These are phyloP conservation scores for Xerocomus nothofagi DNA, from an alignment of 1,284 basidiomycete species.

Conservation along the genomic window DNA sequence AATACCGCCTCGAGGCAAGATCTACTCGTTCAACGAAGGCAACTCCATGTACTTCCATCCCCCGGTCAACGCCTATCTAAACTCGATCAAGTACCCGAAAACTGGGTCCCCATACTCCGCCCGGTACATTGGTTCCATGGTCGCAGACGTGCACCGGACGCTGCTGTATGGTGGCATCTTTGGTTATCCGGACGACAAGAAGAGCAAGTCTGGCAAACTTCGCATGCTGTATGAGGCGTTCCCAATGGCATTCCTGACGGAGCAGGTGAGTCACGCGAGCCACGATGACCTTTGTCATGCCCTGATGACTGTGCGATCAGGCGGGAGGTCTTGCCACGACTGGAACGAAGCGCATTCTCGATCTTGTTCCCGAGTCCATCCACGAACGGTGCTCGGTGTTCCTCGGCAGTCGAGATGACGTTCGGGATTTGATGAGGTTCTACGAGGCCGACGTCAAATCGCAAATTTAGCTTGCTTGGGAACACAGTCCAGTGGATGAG, in stretches of 20 bases:
- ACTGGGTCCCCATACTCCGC: conserved; percentile 86
- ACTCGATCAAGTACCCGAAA: conserved; percentile 91
- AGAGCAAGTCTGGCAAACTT: conserved; percentile 95
- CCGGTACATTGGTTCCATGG: conserved; percentile 99
- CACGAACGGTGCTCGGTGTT: conserved; percentile 95
- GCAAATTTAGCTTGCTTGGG: conserved; percentile 9
- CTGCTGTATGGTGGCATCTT: conserved; percentile 98
- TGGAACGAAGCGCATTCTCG: conserved; percentile 88
- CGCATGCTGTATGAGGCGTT: conserved; percentile 97
- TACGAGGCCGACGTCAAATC: conserved; percentile 46
- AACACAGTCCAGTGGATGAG: background rate
- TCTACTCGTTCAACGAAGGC: conserved; percentile 99
- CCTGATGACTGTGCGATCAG: conserved; percentile 39
- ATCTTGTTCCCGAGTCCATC: conserved; percentile 86
- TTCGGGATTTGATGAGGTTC: conserved; percentile 85
- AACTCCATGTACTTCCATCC: conserved; percentile 94
- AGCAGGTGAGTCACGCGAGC: conserved; percentile 64
- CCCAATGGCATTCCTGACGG: conserved; percentile 97
- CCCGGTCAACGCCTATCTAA: conserved; percentile 85
- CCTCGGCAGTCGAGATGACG: conserved; percentile 93
- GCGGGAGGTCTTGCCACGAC: conserved; percentile 97
- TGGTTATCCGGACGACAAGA: conserved; percentile 98
- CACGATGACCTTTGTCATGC: background rate
- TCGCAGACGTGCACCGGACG: conserved; percentile 96
- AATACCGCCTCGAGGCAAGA: conserved; percentile 94